phyloP scores from a whole-genome alignment of 768 basidiomycete species.

The Leccinum uliginosum region DNA sequence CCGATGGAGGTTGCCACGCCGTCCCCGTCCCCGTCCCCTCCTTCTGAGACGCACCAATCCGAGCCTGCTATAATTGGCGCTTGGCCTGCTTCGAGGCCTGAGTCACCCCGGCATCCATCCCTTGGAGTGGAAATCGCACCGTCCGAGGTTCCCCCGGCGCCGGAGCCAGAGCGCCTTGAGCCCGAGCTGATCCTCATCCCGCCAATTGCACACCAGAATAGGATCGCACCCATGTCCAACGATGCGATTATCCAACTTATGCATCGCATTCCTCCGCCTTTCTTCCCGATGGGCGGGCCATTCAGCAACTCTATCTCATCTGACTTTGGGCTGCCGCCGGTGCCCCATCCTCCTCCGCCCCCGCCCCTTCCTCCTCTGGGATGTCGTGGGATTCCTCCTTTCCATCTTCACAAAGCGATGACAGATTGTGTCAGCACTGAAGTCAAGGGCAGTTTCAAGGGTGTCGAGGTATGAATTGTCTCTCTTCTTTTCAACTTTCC shows the following conservation, averaged over 20 bases:
- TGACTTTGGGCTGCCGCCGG: slow-evolving; percentile 16
- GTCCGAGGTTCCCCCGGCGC: slow-evolving; percentile 4
- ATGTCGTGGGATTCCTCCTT: slow-evolving; percentile 4
- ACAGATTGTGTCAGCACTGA: slow-evolving; percentile 21
- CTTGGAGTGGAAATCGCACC: slow-evolving; percentile 11
- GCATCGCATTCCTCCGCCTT: slow-evolving; percentile 16
- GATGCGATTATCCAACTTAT: slow-evolving; percentile 12
- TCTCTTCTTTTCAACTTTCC: neutral
- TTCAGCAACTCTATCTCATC: slow-evolving; percentile 20
- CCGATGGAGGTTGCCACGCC: slow-evolving; percentile 48
- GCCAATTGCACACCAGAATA: slow-evolving; percentile 5
- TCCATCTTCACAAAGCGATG: slow-evolving; percentile 14
- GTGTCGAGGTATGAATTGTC: slow-evolving; percentile 16
- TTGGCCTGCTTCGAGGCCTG: slow-evolving; percentile 38
- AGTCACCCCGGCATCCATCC: slow-evolving; percentile 25
- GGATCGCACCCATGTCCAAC: slow-evolving; percentile 11
- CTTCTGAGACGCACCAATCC: slow-evolving; percentile 14
- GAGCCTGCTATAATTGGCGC: slow-evolving; percentile 42
- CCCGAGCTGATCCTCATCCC: slow-evolving; percentile 4
- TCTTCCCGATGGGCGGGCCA: slow-evolving; percentile 15
- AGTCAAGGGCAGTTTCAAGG: slow-evolving; percentile 19
- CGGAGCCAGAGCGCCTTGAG: slow-evolving; percentile 2
- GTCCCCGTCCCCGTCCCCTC: slow-evolving; percentile 30
- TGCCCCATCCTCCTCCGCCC: slow-evolving; percentile 6
- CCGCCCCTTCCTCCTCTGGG: neutral